Conservation (phyloP, 176 grass and related monocot species). For the Melocanna baccifera region DNA sequence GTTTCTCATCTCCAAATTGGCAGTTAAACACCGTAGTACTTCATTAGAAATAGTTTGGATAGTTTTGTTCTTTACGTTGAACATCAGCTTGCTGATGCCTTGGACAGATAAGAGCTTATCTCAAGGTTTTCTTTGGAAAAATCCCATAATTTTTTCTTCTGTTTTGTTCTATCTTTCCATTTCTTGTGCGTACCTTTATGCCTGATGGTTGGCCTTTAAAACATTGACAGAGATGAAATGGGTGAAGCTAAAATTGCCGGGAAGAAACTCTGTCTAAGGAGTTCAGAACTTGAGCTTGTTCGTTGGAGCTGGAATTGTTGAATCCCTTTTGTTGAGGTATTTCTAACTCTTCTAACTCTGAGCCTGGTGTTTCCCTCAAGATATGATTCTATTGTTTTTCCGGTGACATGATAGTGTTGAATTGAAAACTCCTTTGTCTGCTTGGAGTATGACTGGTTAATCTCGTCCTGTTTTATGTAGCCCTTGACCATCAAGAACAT, state of each 20-base stretch:
- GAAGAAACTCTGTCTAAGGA: neutral
- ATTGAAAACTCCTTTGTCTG: neutral
- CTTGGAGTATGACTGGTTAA: neutral
- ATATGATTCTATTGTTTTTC: neutral
- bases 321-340: constrained; percentile 26
- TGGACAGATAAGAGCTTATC: neutral
- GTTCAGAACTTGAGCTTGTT: neutral
- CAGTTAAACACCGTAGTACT: neutral
- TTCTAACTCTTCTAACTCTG: neutral
- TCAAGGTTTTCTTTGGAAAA: neutral
- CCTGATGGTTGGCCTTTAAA: neutral
- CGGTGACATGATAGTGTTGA: neutral
- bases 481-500: neutral
- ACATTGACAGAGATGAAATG: neutral
- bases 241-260: neutral
- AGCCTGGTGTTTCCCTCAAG: neutral
- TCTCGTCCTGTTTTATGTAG: neutral
- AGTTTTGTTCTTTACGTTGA: neutral
- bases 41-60: neutral
- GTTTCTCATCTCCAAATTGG: neutral
- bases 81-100: neutral
- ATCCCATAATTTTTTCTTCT: neutral
- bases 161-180: neutral
- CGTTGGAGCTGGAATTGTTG: neutral
- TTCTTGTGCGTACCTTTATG: neutral